phyloP scores from a whole-genome alignment of 805 yeast genomes.

The Candida lessepsii region DNA sequence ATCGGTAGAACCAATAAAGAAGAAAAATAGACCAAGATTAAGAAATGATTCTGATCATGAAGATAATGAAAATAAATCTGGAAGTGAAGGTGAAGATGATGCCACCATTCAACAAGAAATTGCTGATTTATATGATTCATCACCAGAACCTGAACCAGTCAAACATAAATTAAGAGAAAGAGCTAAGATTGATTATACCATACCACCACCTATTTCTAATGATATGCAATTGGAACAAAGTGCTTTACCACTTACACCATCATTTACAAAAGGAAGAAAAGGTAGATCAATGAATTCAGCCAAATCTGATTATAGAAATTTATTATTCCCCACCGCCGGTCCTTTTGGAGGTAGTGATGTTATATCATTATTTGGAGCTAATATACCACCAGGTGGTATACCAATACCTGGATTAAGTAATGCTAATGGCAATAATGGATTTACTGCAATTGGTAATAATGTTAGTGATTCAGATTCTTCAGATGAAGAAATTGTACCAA shows the following conservation, averaged over 20 bases:
- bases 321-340: slow-evolving; percentile 90
- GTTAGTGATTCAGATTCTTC: slow-evolving; percentile 58
- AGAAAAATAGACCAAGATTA: slow-evolving; percentile 16
- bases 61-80: slow-evolving; percentile 8
- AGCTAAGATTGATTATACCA: slow-evolving; percentile 66
- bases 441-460: slow-evolving; percentile 35
- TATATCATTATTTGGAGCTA: slow-evolving; percentile 73
- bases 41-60: slow-evolving; percentile 11
- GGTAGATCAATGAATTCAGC: slow-evolving; percentile 33
- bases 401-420: slow-evolving; percentile 36
- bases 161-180: slow-evolving; percentile 49
- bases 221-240: slow-evolving; percentile 26
- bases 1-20: slow-evolving; percentile 22
- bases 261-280: slow-evolving; percentile 34
- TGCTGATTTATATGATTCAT: slow-evolving; percentile 60
- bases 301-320: slow-evolving; percentile 53
- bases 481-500: slow-evolving; percentile 56
- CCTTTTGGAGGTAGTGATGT: slow-evolving; percentile 98
- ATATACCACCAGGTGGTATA: slow-evolving; percentile 51
- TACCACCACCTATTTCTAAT: slow-evolving; percentile 74
- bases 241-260: slow-evolving; percentile 18
- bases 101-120: slow-evolving; percentile 60
- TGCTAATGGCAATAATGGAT: slow-evolving; percentile 8
- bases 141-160: slow-evolving; percentile 44
- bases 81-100: slow-evolving; percentile 23